Percentiles rank a stretch among this genome's conserved stretches.
phyloP scores from a whole-genome alignment of 208 protist genomes.

The Naegleria fowleri region DNA sequence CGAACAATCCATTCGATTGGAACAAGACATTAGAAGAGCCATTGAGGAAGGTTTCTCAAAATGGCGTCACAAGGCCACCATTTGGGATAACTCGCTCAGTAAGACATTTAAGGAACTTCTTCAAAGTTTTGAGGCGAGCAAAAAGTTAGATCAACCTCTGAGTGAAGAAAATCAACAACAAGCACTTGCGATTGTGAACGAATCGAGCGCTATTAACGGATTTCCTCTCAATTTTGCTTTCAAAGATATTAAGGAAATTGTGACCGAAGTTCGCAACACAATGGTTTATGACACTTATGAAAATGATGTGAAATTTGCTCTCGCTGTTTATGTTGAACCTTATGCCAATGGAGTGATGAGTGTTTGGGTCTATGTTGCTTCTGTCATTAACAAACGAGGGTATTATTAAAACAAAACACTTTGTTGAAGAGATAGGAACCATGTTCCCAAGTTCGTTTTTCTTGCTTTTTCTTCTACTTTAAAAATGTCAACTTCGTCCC shows the following conservation, averaged over 20 bases:
- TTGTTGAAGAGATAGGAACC: too few species aligned
- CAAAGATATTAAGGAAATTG: constrained; percentile 32
- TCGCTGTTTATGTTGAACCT: constrained; percentile 39
- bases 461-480: too few species aligned
- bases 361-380: constrained; percentile 42
- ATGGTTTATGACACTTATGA: constrained; percentile 30
- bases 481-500: too few species aligned
- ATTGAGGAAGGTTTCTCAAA: not conserved
- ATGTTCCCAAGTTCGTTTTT: too few species aligned
- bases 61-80: not conserved
- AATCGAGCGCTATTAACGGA: constrained; percentile 31
- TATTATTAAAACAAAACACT: not conserved
- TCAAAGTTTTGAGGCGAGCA: constrained; percentile 28
- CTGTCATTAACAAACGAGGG: not conserved
- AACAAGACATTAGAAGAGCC: not conserved
- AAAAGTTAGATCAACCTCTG: not conserved
- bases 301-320: constrained; percentile 35
- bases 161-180: constrained; percentile 17
- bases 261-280: constrained; percentile 37
- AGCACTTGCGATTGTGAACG: not conserved
- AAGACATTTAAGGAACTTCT: constrained; percentile 27
- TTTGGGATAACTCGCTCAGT: not conserved
- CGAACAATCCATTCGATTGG: not conserved
- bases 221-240: constrained; percentile 43
- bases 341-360: constrained; percentile 40